phyloP scores from a whole-genome alignment of 192 early-diverging fungal genomes.

The Allomyces javanicus region DNA sequence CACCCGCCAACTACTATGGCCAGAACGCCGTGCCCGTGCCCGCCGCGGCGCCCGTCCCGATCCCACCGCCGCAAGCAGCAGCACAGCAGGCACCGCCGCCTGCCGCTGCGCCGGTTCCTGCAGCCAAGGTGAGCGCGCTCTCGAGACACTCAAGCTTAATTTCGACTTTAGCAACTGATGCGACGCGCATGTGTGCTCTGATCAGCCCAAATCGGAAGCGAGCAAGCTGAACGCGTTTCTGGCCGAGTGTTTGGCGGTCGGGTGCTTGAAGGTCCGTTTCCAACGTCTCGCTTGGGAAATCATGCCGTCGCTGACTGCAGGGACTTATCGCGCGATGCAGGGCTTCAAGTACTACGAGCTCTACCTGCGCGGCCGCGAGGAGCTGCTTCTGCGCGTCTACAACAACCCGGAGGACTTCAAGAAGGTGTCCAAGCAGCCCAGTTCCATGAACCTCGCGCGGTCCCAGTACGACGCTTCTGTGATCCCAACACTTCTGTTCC shows the following conservation, averaged over 20 bases:
- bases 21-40: too few relatives aligned
- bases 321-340: conserved; percentile 9
- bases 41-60: too few relatives aligned
- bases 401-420: conserved; percentile 10
- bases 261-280: conserved; percentile 32
- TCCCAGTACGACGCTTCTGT: conserved; percentile 13
- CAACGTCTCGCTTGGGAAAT: neutral
- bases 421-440: conserved; percentile 5
- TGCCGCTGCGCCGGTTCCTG: too few relatives aligned
- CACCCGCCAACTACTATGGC: too few relatives aligned
- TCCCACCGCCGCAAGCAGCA: too few relatives aligned
- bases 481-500: too few relatives aligned
- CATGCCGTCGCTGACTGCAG: neutral
- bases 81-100: too few relatives aligned
- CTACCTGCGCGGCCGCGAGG: conserved; percentile 45
- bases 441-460: conserved; percentile 24
- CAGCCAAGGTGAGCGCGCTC: too few relatives aligned
- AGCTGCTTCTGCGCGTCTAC: conserved; percentile 40
- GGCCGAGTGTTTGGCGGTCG: conserved; percentile 43
- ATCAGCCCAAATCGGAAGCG: neutral
- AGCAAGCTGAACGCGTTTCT: conserved; percentile 29
- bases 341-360: conserved; percentile 47
- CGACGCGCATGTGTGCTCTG: too few relatives aligned
- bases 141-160: too few relatives aligned
- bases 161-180: too few relatives aligned